A percentile compares a stretch with the other conserved stretches of the same genome.
Evolutionary conservation across 371 early-diverging fungal species (phyloP).

Genomic region (Mortierella sp.): DNA sequence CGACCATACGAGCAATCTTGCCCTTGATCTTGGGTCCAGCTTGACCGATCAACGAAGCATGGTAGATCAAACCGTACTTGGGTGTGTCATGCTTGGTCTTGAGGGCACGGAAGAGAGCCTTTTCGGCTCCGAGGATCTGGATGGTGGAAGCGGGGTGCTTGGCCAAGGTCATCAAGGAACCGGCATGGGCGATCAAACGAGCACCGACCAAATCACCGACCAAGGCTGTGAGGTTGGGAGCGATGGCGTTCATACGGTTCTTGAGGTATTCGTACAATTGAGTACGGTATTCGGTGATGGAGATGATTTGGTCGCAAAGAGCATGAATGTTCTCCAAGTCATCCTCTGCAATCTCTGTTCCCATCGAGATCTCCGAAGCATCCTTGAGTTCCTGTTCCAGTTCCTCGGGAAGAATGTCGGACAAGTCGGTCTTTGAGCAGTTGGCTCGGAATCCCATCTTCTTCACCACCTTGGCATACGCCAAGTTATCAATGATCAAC

Average conservation of each 20-base stretch:
- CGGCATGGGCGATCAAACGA: slow-evolving; percentile 91
- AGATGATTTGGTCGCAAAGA: slow-evolving; percentile 86
- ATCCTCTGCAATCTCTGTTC: slow-evolving; percentile 90
- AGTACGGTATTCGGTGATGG: slow-evolving; percentile 86
- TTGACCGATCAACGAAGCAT: slow-evolving; percentile 90
- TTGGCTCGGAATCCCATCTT: slow-evolving; percentile 91
- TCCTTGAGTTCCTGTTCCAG: slow-evolving; percentile 74
- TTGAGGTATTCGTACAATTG: slow-evolving; percentile 91
- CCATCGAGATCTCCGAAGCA: slow-evolving; percentile 94
- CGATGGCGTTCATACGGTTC: slow-evolving; percentile 90
- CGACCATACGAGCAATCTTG: slow-evolving; percentile 92
- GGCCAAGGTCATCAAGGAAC: slow-evolving; percentile 90
- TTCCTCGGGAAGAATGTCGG: slow-evolving; percentile 91
- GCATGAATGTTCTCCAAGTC: slow-evolving; percentile 89
- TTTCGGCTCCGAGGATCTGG: slow-evolving; percentile 98
- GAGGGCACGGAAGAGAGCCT: slow-evolving; percentile 96
- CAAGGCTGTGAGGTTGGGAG: slow-evolving; percentile 93
- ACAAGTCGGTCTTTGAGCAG: slow-evolving; percentile 75
- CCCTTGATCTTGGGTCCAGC: slow-evolving; percentile 90
- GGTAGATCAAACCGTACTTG: slow-evolving; percentile 97
- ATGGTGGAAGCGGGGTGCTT: slow-evolving; percentile 96
- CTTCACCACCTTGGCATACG: slow-evolving; percentile 91
- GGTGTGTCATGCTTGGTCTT: slow-evolving; percentile 96
- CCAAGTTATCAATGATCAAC: slow-evolving; percentile 91
- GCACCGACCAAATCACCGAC: slow-evolving; percentile 95